Base-by-base conservation (phyloP, 768 basidiomycete genomes). In the Sporobolomyces roseus region DNA sequence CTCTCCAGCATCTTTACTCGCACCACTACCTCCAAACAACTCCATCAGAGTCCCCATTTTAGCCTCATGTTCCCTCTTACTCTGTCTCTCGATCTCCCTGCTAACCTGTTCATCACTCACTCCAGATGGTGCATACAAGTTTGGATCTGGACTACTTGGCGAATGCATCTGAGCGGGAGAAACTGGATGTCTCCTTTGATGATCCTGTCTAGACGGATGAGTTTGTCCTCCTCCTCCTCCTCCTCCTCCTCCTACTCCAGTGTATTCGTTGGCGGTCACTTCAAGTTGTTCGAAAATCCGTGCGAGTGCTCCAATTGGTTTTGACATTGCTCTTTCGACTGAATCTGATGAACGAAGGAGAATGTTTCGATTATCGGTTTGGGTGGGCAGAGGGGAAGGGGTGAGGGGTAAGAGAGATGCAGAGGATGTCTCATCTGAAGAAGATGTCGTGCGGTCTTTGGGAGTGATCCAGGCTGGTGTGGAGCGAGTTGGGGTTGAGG, bases 221-320 rank as follows among this genome's bases (percentile, higher is more conserved):
- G 38, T 41, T 9, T 9, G 17, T 17, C 38, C 38, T 41, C 17
- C 10, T 41, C 38, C 38, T 41, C 17, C 10, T 41, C 38, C 38
- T 41, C 17, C n/a, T n/a, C n/a, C n/a, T n/a, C n/a, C n/a, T n/a
- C n/a, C n/a, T n/a, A n/a, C n/a, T n/a, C n/a, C n/a, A n/a, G n/a
- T n/a, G n/a, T n/a, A 12, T 32, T 66, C 59, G 49, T 58, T 60
- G n/a, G 71, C 63, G 38, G 67, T 64, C 27, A 63, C 9, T 52
- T 74, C 73, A 30, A 70, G 58, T 27, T 75, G 71, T 30, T 70
- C 70, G 32, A 78, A 76, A 32, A 77, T 73, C 45, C 68, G 64
- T 7, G 77, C 77, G 56, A 78, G 68, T 21, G 75, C 76, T 25
- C 72, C 73, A 29, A 78, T 69, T 7, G 77, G 77, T 38, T 75